These are phyloP conservation scores for Tetrahymena malaccensis DNA, from an alignment of 73 alveolate genomes.

Conservation along the genomic window DNA sequence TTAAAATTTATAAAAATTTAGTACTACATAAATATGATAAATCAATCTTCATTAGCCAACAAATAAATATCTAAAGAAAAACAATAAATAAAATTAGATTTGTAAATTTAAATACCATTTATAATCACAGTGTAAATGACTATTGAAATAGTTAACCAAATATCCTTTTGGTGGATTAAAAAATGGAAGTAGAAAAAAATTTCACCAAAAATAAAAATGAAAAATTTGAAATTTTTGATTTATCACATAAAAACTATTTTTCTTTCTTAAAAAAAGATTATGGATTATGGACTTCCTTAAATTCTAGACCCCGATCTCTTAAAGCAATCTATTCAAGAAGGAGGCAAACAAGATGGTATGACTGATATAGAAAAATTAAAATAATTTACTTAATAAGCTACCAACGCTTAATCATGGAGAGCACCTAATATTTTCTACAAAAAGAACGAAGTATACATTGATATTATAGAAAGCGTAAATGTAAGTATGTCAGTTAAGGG, in stretches of 20 bases:
- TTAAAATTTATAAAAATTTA: not conserved
- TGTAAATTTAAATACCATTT: not conserved
- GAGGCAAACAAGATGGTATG: constrained; percentile 12
- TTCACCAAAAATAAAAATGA: not conserved
- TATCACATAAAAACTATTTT: too few relatives aligned
- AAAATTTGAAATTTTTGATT: too few relatives aligned
- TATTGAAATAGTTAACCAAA: too few relatives aligned
- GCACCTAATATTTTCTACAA: constrained; percentile 79
- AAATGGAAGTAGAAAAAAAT: too few relatives aligned
- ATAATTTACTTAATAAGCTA: constrained; percentile 76
- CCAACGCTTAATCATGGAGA: constrained; percentile 93
- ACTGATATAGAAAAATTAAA: constrained; percentile 64
- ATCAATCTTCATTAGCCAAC: not conserved
- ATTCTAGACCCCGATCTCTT: constrained; percentile 78
- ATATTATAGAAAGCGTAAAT: constrained; percentile 89
- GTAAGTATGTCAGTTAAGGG: constrained; percentile 87
- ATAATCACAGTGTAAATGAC: not conserved
- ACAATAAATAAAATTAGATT: not conserved
- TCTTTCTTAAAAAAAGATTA: not conserved
- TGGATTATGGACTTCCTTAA: constrained; percentile 88
- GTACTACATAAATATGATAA: not conserved
- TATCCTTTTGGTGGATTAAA: too few relatives aligned
- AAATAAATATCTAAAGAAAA: not conserved
- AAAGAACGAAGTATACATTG: constrained; percentile 91
- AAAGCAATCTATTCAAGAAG: constrained; percentile 43